These are phyloP conservation scores for Stipa capillata DNA, from an alignment of 176 grass and related monocot species.

Conservation along the genomic window DNA sequence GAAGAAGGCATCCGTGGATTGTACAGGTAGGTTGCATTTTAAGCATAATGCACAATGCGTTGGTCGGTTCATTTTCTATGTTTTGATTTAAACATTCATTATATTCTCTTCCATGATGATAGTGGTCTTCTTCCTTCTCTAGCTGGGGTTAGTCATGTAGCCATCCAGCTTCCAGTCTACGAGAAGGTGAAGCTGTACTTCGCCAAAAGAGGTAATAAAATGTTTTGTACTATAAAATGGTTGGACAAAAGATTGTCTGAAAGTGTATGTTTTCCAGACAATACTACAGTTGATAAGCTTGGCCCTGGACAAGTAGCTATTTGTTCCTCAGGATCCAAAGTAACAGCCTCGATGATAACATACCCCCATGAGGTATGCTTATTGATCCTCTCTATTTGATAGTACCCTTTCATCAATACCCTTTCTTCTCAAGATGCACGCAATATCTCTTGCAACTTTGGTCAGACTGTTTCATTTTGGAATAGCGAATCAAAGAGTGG, in stretches of 20 bases:
- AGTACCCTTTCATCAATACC: not conserved
- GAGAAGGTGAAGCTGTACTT: conserved; percentile 73
- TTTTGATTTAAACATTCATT: conserved; percentile 9
- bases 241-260: not conserved
- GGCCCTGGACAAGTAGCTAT: conserved; percentile 46
- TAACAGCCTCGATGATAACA: conserved; percentile 69
- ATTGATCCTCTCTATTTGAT: not conserved
- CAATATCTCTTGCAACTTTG: not conserved
- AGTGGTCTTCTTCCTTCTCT: conserved; percentile 88
- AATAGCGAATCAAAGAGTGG: not conserved
- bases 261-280: conserved; percentile 36
- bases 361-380: conserved; percentile 89
- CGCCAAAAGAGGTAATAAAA: conserved; percentile 49
- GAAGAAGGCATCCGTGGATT: conserved; percentile 71
- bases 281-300: conserved; percentile 75
- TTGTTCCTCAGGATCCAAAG: conserved; percentile 81
- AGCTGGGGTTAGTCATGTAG: conserved; percentile 76
- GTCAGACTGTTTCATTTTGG: not conserved
- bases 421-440: no score
- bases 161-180: conserved; percentile 76
- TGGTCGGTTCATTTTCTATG: not conserved
- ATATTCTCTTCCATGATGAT: conserved; percentile 7
- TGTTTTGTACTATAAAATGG: not conserved
- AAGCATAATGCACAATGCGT: not conserved
- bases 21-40: conserved; percentile 52